phyloP scores from a whole-genome alignment of 257 asterid genomes.

The Solanum chiquidenum region DNA sequence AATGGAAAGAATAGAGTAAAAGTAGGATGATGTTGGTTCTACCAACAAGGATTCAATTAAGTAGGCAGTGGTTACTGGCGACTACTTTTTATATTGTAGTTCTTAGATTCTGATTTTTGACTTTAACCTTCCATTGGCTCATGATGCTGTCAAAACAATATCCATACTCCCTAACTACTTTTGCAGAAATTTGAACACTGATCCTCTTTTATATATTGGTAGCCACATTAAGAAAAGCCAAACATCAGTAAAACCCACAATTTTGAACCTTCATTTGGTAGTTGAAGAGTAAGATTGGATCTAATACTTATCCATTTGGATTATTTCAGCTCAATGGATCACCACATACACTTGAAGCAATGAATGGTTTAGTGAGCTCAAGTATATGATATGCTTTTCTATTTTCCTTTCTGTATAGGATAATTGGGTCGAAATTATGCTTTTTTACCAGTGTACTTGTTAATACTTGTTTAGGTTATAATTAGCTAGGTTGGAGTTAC shows the following conservation, averaged over 20 bases:
- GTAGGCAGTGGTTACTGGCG: not conserved
- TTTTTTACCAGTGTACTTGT: not conserved
- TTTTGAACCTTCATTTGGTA: not conserved
- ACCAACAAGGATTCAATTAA: not conserved
- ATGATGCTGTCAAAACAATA: not conserved
- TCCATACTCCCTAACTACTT: not conserved
- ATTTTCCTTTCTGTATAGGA: not conserved
- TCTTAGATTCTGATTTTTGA: not conserved
- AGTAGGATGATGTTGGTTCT: not conserved
- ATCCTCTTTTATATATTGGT: not conserved
- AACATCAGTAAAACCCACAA: not conserved
- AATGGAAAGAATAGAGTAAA: not conserved
- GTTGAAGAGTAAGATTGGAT: not conserved
- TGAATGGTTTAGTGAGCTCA: not conserved
- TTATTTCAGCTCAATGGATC: not conserved
- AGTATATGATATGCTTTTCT: not conserved
- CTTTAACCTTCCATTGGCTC: not conserved
- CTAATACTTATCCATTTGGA: not conserved
- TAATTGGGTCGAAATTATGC: not conserved
- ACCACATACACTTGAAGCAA: not conserved
- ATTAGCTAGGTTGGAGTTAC: not conserved
- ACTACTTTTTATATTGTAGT: not conserved
- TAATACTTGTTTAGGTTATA: not conserved
- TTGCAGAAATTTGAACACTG: not conserved
- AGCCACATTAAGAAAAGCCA: not conserved